Percentiles rank a stretch among this genome's conserved stretches.
Conservation (phyloP, 371 early-diverging fungal species). For the Mortierella sp. region DNA sequence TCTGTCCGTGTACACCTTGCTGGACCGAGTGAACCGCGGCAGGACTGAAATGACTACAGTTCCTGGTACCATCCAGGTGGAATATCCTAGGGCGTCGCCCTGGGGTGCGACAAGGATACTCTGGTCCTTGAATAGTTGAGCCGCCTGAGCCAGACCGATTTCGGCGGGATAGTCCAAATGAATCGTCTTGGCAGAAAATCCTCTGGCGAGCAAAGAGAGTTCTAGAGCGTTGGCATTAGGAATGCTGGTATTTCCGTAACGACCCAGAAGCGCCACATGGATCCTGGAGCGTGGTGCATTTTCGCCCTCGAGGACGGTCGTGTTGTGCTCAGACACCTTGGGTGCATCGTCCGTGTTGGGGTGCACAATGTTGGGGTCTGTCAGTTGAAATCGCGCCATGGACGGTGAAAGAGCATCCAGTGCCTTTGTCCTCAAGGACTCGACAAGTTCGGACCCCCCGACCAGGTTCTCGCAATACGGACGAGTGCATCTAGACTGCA, state of each 20-base stretch:
- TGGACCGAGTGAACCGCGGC: slow-evolving; percentile 49
- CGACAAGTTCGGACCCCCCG: slow-evolving; percentile 37
- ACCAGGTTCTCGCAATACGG: slow-evolving; percentile 44
- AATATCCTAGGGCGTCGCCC: slow-evolving; percentile 47
- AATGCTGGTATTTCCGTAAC: slow-evolving; percentile 53
- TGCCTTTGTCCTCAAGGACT: slow-evolving; percentile 23
- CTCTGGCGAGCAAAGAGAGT: slow-evolving; percentile 42
- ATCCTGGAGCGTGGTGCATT: slow-evolving; percentile 43
- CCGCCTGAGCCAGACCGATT: slow-evolving; percentile 41
- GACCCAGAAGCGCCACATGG: slow-evolving; percentile 43
- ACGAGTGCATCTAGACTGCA: slow-evolving; percentile 49
- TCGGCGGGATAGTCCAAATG: slow-evolving; percentile 42
- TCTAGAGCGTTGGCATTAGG: slow-evolving; percentile 44
- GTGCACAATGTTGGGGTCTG: slow-evolving; percentile 45
- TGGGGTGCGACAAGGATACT: slow-evolving; percentile 51
- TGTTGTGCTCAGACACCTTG: slow-evolving; percentile 12
- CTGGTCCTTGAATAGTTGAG: slow-evolving; percentile 39
- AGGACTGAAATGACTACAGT: slow-evolving; percentile 42
- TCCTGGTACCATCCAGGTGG: slow-evolving; percentile 46
- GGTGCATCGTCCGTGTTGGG: slow-evolving; percentile 19
- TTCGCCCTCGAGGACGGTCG: slow-evolving; percentile 29
- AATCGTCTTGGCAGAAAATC: slow-evolving; percentile 44
- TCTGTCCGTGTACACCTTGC: slow-evolving; percentile 51
- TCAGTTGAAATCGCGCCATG: slow-evolving; percentile 38
- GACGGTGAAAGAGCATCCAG: slow-evolving; percentile 22